A percentile compares a stretch with the other conserved stretches of the same genome.
phyloP scores from a whole-genome alignment of 352 stramenopile species.

The Thraustochytrium striatum region DNA sequence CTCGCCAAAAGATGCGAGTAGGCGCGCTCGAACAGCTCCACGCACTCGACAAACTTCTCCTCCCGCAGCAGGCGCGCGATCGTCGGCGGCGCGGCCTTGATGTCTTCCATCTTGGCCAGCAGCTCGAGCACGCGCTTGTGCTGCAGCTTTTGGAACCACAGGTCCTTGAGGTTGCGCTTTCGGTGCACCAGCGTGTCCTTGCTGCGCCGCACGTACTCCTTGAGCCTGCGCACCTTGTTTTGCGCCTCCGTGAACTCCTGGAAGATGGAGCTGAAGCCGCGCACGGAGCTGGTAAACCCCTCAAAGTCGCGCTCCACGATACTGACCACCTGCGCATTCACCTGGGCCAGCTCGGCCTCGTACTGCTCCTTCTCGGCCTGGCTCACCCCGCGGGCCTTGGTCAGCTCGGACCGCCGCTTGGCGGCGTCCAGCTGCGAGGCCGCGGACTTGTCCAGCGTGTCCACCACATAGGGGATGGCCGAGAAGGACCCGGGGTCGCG shows the following conservation, averaged over 20 bases:
- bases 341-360: slow-evolving; percentile 14
- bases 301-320: slow-evolving; percentile 20
- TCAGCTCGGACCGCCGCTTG: not conserved
- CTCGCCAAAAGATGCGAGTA: slow-evolving; percentile 14
- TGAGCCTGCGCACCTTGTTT: slow-evolving; percentile 14
- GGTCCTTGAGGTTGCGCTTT: slow-evolving; percentile 34
- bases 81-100: slow-evolving; percentile 20
- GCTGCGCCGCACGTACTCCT: slow-evolving; percentile 32
- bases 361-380: slow-evolving; percentile 16
- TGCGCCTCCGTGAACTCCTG: slow-evolving; percentile 45
- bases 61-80: slow-evolving; percentile 14
- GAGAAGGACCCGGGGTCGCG: slow-evolving; percentile 16
- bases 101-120: slow-evolving; percentile 1
- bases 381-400: not conserved
- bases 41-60: slow-evolving; percentile 28
- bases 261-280: slow-evolving; percentile 36
- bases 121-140: slow-evolving; percentile 33
- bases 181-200: slow-evolving; percentile 19
- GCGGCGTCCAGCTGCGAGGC: not conserved
- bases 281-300: slow-evolving; percentile 25
- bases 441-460: slow-evolving; percentile 26
- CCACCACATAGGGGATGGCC: slow-evolving; percentile 30
- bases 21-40: slow-evolving; percentile 25
- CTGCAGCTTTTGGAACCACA: slow-evolving; percentile 46
- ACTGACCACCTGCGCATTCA: not conserved